A percentile compares a stretch with the other conserved stretches of the same genome.
Conservation (phyloP, 2,329 filamentous ascomycete species). For the Fusarium verticillioides region DNA sequence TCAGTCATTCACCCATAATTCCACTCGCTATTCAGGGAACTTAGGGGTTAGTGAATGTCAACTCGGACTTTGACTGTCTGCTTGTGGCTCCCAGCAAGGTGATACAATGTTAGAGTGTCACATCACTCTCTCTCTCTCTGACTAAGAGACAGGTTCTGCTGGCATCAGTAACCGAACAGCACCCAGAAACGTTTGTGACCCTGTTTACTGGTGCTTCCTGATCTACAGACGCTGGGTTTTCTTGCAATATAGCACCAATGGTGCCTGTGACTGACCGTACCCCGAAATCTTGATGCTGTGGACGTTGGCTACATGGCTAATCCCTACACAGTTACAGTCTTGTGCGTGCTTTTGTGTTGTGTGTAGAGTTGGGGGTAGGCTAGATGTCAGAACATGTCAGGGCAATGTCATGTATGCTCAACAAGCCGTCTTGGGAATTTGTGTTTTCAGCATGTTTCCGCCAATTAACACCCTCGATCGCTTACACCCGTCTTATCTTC, state of each 20-base stretch:
- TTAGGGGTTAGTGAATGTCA: neutral
- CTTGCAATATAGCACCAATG: too few relatives aligned
- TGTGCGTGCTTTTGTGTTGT: neutral
- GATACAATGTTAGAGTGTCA: neutral
- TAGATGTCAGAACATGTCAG: neutral
- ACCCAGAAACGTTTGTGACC: neutral
- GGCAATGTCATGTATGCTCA: neutral
- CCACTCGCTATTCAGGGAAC: neutral
- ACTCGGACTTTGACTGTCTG: neutral
- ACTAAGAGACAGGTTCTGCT: neutral
- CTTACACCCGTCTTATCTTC: neutral
- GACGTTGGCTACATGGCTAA: neutral
- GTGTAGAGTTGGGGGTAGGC: neutral
- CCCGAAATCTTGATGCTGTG: neutral
- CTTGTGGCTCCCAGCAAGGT: neutral
- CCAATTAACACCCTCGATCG: neutral
- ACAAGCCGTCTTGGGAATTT: neutral
- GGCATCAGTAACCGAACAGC: rapidly evolving
- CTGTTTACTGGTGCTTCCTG: neutral
- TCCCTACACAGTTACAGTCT: too few relatives aligned
- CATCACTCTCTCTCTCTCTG: neutral
- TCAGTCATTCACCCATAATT: neutral
- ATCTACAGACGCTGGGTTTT: neutral
- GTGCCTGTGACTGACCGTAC: neutral
- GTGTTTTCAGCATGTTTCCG: neutral